Percentiles rank a stretch among this genome's conserved stretches.
Evolutionary conservation across 768 basidiomycete species (phyloP).

Genomic region (Tricholoma saponaceum): DNA sequence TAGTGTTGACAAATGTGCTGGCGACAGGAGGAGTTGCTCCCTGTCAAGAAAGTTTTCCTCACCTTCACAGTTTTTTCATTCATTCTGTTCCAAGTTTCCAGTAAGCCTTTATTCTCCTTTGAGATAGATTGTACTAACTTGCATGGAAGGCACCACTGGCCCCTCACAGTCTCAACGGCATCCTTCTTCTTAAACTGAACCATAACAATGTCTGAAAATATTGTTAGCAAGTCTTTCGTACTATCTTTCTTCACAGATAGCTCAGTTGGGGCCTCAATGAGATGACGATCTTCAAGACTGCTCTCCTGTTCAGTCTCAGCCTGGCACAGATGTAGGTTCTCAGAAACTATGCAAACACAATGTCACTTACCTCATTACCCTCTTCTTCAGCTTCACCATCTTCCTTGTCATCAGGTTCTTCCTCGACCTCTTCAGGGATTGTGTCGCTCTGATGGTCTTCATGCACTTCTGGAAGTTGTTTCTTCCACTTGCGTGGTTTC

Average conservation of each 20-base stretch:
- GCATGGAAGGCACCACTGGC: neutral
- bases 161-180: neutral
- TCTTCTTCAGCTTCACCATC: too few species aligned
- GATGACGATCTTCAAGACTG: neutral
- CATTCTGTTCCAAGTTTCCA: neutral
- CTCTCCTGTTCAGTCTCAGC: too few species aligned
- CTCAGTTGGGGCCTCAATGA: neutral
- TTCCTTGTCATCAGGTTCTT: too few species aligned
- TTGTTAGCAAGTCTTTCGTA: neutral
- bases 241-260: neutral
- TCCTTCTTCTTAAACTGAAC: neutral
- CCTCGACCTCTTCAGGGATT: neutral
- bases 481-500: neutral
- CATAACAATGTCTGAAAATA: neutral
- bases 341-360: too few species aligned
- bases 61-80: neutral
- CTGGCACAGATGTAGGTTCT: too few species aligned
- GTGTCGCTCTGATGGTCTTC: neutral
- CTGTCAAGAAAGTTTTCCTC: conserved; percentile 2
- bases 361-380: neutral
- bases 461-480: neutral
- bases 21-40: neutral
- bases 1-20: neutral
- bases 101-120: neutral
- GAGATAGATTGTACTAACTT: neutral